Evolutionary conservation across 179 eudicot species (phyloP).

Genomic region (Nepenthes alata): DNA sequence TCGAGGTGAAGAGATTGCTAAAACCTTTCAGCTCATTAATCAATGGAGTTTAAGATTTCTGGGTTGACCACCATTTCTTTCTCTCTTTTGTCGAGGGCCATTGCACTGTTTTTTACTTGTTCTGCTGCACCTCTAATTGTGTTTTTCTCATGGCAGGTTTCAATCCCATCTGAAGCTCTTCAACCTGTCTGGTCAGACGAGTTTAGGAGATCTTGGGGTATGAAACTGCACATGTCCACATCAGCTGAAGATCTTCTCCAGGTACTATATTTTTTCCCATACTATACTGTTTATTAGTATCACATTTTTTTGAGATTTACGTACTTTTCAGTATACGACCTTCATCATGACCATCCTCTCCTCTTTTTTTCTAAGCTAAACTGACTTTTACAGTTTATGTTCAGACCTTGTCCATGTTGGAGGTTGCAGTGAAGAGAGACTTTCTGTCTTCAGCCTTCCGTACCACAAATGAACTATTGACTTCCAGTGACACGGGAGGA

Average conservation of each 20-base stretch:
- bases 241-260: conserved; percentile 67
- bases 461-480: conserved; percentile 50
- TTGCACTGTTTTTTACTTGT: background rate
- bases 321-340: background rate
- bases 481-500: conserved; percentile 26
- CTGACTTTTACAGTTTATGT: background rate
- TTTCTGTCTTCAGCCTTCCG: conserved; percentile 48
- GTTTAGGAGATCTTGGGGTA: conserved; percentile 51
- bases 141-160: conserved; percentile 30
- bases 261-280: conserved; percentile 18
- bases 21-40: too few relatives aligned
- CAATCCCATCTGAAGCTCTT: conserved; percentile 61
- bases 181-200: conserved; percentile 52
- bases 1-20: conserved; percentile 39
- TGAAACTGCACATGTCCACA: conserved; percentile 41
- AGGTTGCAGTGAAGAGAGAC: conserved; percentile 54
- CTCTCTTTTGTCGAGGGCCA: background rate
- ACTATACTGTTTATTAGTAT: background rate
- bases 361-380: background rate
- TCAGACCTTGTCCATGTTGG: conserved; percentile 63
- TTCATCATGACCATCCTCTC: background rate
- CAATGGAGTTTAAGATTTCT: too few relatives aligned
- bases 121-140: background rate
- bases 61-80: background rate
- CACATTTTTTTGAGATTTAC: too few relatives aligned